Base-by-base conservation (phyloP, 2,329 filamentous ascomycete genomes). In the Cordyceps cateniannulata region DNA sequence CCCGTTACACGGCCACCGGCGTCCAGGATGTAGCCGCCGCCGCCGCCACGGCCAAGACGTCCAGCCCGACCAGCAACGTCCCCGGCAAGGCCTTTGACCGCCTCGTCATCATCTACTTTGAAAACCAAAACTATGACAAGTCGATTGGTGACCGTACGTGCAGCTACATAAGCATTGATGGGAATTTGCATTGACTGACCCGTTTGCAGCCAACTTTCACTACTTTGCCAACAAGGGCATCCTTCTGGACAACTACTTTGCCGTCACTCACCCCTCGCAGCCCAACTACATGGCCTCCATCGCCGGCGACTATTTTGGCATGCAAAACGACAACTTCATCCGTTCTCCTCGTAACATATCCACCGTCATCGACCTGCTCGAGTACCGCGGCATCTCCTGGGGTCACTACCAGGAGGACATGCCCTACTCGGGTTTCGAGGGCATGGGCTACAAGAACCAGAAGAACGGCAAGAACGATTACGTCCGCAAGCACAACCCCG, bases 401-500 rank as follows among this genome's bases (percentile, higher is more conserved):
- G 86, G 77, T 55, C 78, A 86, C 65, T 95, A 93, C 75, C 84
- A 92, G 72, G 90, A 95, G 70, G 86, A 90, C 68, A 81, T 88
- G 79, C 90, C 90, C 2, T 91, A 85, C 73, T 79, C 84, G 2
- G 90, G 90, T 14, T 93, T 85, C 73, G 81, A 90, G 71, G 89
- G 89, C 25, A 72, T 73, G 40, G 76, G 75, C 0, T 90, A 78
- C 70, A 78, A 84, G 60, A 91, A 91, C 73, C 84, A 85, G 65
- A 63, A 83, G 66, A 89, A 81, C 3, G 81, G 83, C 32, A 80
- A 81, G 53, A 89, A 92, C 68, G 85, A 88, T 75, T 95, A 95
- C 70, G 89, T 93, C 8, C 86, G 91, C 69, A 93, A 95, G 76
- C 90, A 95, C 76, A 91, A 93, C 73, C 77, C 83, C 52, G 74